Evolutionary conservation across 73 alveolate genomes (phyloP), one percentile per base, ranked within the genome.

Genomic region (Halteria grandinella): DNA sequence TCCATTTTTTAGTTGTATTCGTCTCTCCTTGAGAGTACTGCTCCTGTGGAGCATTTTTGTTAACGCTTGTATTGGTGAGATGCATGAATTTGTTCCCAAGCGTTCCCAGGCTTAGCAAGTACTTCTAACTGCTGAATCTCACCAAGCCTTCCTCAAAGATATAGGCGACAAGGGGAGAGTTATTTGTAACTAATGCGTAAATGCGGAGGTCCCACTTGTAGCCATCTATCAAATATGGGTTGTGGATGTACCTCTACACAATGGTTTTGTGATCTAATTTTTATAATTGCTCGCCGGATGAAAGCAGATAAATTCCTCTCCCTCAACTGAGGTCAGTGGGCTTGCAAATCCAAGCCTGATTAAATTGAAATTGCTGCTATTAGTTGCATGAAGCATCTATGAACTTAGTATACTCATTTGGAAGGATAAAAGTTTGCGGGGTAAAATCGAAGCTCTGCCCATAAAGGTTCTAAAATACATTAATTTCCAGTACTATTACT

Each of bases 171-270:
- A 92, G 84, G 54, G 97, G 97, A 27, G 53, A 69, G 41, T 79
- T 73, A 1, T 93, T 84, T 0, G 97, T 92, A 31, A 92, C 95
- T 45, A 87, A 88, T 47, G 86, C 96, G 63, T 92, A 92, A 18
- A 92, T 66, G 58, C 97, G 74, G 43, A 92, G 72, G 79, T 92
- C 97, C 69, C 89, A 92, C 86, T 92, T 92, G 90, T 78, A 88
- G 55, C 86, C 88, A 37, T 86, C 81, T 73, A 92, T 72, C 59
- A 89, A 78, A 72, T 84, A 75, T 47, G 97, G 97, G 28, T 89
- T 85, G 18, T 47, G 75, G 18, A 92, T 76, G 82, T 92, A 92
- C 57, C 89, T 85, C 28, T 85, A 74, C n/a, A 88, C 96, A 24
- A 92, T 54, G 11, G 34, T 25, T 12, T 45, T 45, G 17, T 62